phyloP scores from a whole-genome alignment of 257 asterid genomes.

The Parsonsia alboflavescens region DNA sequence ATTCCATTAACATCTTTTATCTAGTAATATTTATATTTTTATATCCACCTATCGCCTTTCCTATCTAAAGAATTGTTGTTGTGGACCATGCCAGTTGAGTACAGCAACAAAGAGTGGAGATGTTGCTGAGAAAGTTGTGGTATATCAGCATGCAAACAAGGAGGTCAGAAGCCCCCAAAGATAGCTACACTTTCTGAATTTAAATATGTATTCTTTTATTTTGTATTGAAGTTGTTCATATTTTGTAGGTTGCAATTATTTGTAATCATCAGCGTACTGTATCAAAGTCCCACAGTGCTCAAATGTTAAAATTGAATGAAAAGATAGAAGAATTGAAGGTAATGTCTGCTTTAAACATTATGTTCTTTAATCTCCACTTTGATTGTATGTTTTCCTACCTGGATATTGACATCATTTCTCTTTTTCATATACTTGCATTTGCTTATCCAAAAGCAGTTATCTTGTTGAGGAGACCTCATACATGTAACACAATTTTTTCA shows the following conservation, averaged over 20 bases:
- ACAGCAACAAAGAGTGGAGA: constrained; percentile 60
- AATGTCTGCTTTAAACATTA: constrained; percentile 8
- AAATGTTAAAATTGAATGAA: constrained; percentile 68
- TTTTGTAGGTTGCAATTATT: constrained; percentile 86
- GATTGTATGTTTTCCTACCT: background rate
- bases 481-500: background rate
- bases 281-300: constrained; percentile 81
- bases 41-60: background rate
- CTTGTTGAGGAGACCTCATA: background rate
- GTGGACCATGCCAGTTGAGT: constrained; percentile 54
- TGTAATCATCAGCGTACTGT: constrained; percentile 96
- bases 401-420: background rate
- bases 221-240: background rate
- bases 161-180: constrained; percentile 44
- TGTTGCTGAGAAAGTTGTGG: constrained; percentile 54
- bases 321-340: constrained; percentile 91
- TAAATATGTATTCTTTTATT: background rate
- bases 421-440: background rate
- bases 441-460: background rate
- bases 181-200: background rate
- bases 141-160: constrained; percentile 82
- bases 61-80: background rate
- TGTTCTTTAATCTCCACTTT: background rate
- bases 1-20: no score
- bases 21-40: background rate